These are phyloP conservation scores for Epichloe bromicola DNA, from an alignment of 2,329 filamentous ascomycete genomes.

Conservation along the genomic window DNA sequence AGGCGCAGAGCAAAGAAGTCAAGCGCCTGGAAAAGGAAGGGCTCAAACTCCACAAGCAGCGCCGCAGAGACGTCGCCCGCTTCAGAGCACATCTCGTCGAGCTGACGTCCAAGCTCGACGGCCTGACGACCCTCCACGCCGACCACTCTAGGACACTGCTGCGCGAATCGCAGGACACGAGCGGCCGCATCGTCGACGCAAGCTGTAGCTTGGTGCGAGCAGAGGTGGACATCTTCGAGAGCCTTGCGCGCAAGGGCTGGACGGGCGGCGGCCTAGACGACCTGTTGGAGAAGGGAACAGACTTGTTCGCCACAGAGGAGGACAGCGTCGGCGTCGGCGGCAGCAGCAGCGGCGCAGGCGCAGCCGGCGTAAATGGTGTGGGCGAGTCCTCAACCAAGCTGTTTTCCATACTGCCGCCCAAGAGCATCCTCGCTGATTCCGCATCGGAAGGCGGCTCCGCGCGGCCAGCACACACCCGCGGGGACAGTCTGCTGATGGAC, in stretches of 20 bases:
- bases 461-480: constrained; percentile 25
- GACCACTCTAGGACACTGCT: constrained; percentile 47
- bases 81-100: constrained; percentile 52
- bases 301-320: constrained; percentile 42
- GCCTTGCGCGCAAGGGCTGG: constrained; percentile 54
- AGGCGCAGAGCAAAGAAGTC: constrained; percentile 45
- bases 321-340: constrained; percentile 8
- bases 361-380: constrained; percentile 5
- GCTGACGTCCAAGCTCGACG: constrained; percentile 49
- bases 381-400: constrained; percentile 32
- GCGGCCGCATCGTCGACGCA: constrained; percentile 47
- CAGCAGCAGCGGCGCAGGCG: constrained; percentile 2
- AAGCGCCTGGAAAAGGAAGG: constrained; percentile 52
- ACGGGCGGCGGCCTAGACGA: constrained; percentile 53
- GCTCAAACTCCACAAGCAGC: constrained; percentile 46
- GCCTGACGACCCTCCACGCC: constrained; percentile 45
- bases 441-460: constrained; percentile 23
- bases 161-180: constrained; percentile 52
- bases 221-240: constrained; percentile 58
- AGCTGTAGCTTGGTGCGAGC: constrained; percentile 53
- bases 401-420: constrained; percentile 51
- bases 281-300: constrained; percentile 48
- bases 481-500: constrained; percentile 43
- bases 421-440: constrained; percentile 46
- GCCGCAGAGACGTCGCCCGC: constrained; percentile 45